Evolutionary conservation across 2,329 filamentous ascomycete species (phyloP).

Genomic region (Trichophaea hybrida): DNA sequence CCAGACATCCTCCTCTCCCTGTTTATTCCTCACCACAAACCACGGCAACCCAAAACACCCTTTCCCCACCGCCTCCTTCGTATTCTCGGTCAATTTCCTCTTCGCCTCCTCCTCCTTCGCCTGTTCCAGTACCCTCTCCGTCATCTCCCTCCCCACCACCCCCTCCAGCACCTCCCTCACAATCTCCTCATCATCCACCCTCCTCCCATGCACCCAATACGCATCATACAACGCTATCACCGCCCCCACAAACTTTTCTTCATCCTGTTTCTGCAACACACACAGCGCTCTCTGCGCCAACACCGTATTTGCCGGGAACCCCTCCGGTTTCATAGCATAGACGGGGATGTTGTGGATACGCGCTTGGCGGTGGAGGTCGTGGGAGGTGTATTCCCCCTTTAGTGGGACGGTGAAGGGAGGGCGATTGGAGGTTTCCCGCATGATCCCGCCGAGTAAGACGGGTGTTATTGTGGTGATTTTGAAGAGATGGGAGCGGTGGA

Average conservation of each 20-base stretch:
- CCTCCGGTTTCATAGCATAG: background rate
- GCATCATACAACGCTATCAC: background rate
- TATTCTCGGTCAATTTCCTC: conserved; percentile 42
- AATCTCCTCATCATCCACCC: background rate
- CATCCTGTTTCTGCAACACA: background rate
- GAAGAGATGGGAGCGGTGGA: conserved; percentile 3
- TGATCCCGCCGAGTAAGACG: conserved; percentile 56
- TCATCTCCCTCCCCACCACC: background rate
- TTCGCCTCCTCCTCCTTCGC: conserved; percentile 33
- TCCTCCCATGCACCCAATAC: background rate
- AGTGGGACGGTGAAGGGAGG: conserved; percentile 58
- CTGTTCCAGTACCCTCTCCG: background rate
- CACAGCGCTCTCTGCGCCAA: background rate
- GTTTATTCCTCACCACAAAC: conserved; percentile 45
- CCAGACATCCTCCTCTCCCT: conserved; percentile 35
- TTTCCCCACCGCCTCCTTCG: conserved; percentile 45
- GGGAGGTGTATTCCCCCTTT: conserved; percentile 47
- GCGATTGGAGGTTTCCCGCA: conserved; percentile 47
- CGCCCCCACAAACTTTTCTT: background rate
- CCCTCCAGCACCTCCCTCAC: background rate
- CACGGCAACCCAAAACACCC: conserved; percentile 68
- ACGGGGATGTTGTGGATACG: background rate
- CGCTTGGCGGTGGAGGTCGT: conserved; percentile 34
- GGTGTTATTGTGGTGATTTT: conserved; percentile 47
- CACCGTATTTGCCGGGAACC: background rate